These are phyloP conservation scores for Osmanthus fragrans DNA, from an alignment of 257 asterid genomes.

Conservation along the genomic window DNA sequence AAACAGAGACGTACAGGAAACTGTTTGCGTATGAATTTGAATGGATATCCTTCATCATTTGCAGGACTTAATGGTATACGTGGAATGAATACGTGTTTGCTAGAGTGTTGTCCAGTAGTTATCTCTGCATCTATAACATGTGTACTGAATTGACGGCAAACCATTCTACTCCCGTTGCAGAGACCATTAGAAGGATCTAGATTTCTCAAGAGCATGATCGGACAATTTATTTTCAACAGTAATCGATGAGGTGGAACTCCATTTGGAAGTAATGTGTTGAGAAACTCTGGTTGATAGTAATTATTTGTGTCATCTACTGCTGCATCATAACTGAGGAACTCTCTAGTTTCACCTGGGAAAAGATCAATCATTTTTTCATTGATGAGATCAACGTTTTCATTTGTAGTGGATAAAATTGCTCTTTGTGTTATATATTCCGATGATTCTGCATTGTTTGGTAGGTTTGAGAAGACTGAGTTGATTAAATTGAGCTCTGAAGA, in stretches of 20 bases:
- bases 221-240: background rate
- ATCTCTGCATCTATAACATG: background rate
- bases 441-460: too few relatives aligned
- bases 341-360: background rate
- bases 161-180: background rate
- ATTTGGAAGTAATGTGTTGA: background rate
- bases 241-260: slow-evolving; percentile 6
- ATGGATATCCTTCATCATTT: too few relatives aligned
- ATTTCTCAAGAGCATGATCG: slow-evolving; percentile 10
- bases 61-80: background rate
- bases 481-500: too few relatives aligned
- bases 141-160: too few relatives aligned
- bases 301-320: background rate
- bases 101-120: background rate
- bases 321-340: background rate
- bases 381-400: background rate
- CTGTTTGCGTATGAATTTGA: background rate
- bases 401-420: too few relatives aligned
- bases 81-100: background rate
- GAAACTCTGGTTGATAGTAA: too few relatives aligned
- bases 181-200: slow-evolving; percentile 18
- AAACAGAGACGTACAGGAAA: background rate
- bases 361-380: background rate
- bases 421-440: too few relatives aligned
- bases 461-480: too few relatives aligned